Conservation (phyloP, 345 rosid species). For the Melastoma malabathricum region DNA sequence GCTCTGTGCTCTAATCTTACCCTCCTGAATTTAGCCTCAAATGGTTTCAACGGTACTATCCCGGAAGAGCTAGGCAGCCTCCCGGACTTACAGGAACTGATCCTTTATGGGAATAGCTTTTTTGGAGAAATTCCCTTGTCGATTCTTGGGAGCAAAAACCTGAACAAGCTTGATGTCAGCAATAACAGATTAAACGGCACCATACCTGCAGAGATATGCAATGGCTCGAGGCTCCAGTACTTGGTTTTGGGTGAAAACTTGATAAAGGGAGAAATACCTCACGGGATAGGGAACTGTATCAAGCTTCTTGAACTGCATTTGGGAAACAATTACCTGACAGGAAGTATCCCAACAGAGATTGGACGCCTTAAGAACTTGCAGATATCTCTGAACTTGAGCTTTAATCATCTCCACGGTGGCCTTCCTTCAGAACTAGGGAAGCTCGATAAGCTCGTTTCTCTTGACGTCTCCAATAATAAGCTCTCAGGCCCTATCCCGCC, state of each 20-base stretch:
- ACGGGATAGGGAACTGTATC: conserved; percentile 57
- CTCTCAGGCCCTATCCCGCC: conserved; percentile 66
- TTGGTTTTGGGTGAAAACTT: conserved; percentile 58
- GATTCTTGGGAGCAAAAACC: conserved; percentile 65
- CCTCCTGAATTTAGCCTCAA: conserved; percentile 70
- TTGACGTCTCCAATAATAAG: conserved; percentile 79
- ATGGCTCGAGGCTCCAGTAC: conserved; percentile 51
- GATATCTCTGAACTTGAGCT: conserved; percentile 67
- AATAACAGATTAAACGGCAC: conserved; percentile 72
- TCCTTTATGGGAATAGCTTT: conserved; percentile 69
- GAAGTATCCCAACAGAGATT: conserved; percentile 61
- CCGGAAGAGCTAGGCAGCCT: conserved; percentile 70
- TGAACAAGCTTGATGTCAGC: conserved; percentile 76
- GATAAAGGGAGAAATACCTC: conserved; percentile 68
- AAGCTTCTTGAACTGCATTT: conserved; percentile 45
- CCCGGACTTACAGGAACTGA: conserved; percentile 70
- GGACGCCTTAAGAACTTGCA: conserved; percentile 58
- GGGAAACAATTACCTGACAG: conserved; percentile 69
- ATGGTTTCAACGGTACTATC: conserved; percentile 67
- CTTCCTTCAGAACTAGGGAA: conserved; percentile 69
- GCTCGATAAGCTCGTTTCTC: conserved; percentile 69
- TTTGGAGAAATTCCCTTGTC: conserved; percentile 68
- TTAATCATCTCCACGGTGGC: conserved; percentile 72
- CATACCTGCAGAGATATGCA: conserved; percentile 50
- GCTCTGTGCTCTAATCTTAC: conserved; percentile 74